A percentile compares a stretch with the other conserved stretches of the same genome.
Evolutionary conservation across 306 rosid species (phyloP).

Genomic region (Prunus armeniaca): DNA sequence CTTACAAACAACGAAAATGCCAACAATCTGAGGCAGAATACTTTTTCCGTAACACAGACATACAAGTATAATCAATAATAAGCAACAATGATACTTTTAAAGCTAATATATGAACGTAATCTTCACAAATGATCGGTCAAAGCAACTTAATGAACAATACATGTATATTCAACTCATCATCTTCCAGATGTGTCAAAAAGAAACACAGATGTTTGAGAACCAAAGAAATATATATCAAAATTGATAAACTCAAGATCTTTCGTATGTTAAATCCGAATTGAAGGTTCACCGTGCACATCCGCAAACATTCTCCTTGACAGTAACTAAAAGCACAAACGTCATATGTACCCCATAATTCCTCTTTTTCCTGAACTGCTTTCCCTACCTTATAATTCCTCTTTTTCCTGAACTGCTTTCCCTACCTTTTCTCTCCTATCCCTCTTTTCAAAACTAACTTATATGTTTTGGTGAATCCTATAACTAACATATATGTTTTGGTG

Average conservation of each 20-base stretch:
- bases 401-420: not conserved
- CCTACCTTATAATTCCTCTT: no score
- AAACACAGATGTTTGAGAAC: not conserved
- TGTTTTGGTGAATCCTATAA: not conserved
- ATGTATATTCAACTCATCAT: not conserved
- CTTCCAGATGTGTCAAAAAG: not conserved
- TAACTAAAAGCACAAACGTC: not conserved
- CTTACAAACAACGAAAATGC: not conserved
- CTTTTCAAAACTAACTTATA: not conserved
- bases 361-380: not conserved
- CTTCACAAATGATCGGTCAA: not conserved
- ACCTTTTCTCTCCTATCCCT: not conserved
- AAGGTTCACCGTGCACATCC: not conserved
- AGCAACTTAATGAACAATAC: not conserved
- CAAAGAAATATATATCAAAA: not conserved
- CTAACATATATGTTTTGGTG: not conserved
- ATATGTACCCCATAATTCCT: not conserved
- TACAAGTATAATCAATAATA: not conserved
- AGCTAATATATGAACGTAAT: not conserved
- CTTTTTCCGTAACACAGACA: not conserved
- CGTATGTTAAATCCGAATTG: not conserved
- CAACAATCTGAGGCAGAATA: slow-evolving; percentile 13
- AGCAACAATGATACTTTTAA: not conserved
- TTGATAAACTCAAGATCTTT: not conserved
- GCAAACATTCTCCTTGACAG: not conserved